Percentiles rank a stretch among this genome's conserved stretches.
Evolutionary conservation across 371 early-diverging fungal species (phyloP).

Genomic region (Lichtheimia ramosa): DNA sequence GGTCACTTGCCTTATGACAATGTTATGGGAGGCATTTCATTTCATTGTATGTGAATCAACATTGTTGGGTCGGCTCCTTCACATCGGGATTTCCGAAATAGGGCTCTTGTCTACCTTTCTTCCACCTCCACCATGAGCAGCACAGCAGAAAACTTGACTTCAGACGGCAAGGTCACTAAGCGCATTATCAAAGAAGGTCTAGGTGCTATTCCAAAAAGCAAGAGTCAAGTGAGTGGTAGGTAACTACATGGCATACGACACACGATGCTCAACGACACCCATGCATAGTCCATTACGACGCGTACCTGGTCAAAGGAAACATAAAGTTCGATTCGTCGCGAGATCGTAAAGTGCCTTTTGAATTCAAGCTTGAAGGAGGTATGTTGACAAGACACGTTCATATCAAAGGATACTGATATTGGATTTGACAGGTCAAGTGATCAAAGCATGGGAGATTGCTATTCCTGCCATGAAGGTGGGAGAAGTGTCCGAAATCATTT

Average conservation of each 20-base stretch:
- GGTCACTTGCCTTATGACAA: too few relatives aligned
- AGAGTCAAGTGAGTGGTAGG: conserved; percentile 29
- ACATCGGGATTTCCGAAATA: too few relatives aligned
- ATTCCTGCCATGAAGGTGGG: conserved; percentile 63
- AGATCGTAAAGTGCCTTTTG: conserved; percentile 19
- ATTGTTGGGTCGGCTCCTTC: too few relatives aligned
- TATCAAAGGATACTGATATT: background rate
- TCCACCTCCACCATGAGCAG: background rate
- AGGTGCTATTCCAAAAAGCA: conserved; percentile 20
- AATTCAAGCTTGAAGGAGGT: conserved; percentile 14
- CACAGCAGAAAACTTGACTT: conserved; percentile 22
- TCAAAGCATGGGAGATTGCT: conserved; percentile 61
- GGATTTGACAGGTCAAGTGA: conserved; percentile 43
- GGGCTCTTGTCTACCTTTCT: too few relatives aligned
- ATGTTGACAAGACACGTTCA: background rate
- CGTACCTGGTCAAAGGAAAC: conserved; percentile 18
- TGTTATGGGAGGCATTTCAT: too few relatives aligned
- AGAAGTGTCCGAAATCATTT: conserved; percentile 52
- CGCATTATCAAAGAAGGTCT: conserved; percentile 28
- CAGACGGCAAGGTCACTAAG: conserved; percentile 40
- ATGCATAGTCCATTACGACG: conserved; percentile 40
- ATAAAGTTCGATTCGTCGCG: conserved; percentile 39
- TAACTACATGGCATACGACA: too few relatives aligned
- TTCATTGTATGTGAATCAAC: too few relatives aligned
- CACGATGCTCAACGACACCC: too few relatives aligned